phyloP scores from a whole-genome alignment of 164 flowering plant species.

The Cinnamomum micranthum region DNA sequence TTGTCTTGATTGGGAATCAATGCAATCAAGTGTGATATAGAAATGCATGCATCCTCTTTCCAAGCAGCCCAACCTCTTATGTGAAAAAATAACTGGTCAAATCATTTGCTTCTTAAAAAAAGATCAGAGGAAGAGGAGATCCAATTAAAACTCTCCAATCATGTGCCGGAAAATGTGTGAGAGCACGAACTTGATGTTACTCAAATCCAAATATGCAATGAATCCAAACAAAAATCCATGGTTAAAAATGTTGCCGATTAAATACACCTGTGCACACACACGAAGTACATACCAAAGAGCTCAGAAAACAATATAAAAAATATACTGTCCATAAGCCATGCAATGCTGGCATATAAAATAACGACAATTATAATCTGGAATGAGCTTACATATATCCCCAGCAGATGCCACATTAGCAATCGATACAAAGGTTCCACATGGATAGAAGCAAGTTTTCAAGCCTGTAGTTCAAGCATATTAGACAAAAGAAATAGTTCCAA shows the following conservation, averaged over 20 bases:
- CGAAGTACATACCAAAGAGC: background rate
- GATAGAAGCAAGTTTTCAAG: conserved; percentile 38
- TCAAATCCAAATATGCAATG: no score
- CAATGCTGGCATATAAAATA: background rate
- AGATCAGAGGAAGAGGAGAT: background rate
- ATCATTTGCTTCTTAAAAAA: background rate
- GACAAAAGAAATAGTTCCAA: background rate
- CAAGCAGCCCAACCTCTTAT: background rate
- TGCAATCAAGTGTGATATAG: background rate
- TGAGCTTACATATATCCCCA: conserved; percentile 36
- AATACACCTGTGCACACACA: background rate
- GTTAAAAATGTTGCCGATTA: background rate
- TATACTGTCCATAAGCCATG: background rate
- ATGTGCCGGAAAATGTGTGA: background rate
- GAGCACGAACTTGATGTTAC: background rate
- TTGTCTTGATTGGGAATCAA: background rate
- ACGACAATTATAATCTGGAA: background rate
- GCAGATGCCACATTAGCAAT: conserved; percentile 31
- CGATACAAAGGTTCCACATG: conserved; percentile 41
- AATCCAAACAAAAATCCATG: background rate
- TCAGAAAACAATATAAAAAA: background rate
- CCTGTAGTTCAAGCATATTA: conserved; percentile 22
- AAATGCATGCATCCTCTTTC: background rate
- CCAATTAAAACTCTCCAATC: background rate
- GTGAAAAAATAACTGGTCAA: background rate